Evolutionary conservation across 192 early-diverging fungal genomes (phyloP).

Genomic region (Linnemannia exigua): DNA sequence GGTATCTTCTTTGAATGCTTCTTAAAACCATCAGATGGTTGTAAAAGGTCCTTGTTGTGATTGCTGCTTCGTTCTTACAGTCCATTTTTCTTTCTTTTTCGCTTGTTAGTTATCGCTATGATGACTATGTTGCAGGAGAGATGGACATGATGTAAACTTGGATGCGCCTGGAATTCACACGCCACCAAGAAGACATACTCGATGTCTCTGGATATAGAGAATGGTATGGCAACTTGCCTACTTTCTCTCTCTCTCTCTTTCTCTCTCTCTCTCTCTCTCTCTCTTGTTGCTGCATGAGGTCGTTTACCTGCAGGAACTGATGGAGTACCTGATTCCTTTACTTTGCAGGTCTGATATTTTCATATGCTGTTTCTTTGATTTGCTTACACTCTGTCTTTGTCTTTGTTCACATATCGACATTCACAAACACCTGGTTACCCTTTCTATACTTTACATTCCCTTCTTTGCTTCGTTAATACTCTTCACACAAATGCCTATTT

Average conservation of each 20-base stretch:
- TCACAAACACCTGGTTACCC: neutral
- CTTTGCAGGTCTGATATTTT: neutral
- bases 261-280: neutral
- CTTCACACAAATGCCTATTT: neutral
- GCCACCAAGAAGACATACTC: neutral
- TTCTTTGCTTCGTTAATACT: neutral
- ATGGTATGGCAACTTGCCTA: neutral
- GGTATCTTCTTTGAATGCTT: neutral
- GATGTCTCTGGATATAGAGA: neutral
- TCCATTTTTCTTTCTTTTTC: neutral
- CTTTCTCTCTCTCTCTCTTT: neutral
- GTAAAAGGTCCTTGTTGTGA: neutral
- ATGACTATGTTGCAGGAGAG: constrained; percentile 49
- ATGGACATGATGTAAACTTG: constrained; percentile 50
- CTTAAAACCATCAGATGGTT: too few species aligned
- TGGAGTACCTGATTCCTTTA: neutral
- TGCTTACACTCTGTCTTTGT: neutral
- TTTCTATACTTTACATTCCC: neutral
- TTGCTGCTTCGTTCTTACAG: neutral
- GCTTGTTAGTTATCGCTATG: constrained; percentile 34
- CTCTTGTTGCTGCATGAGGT: neutral
- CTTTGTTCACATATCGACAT: neutral
- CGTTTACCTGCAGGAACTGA: neutral
- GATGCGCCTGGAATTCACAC: neutral
- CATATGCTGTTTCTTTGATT: neutral